A percentile compares a stretch with the other conserved stretches of the same genome.
These are phyloP conservation scores for Bassia scoparia DNA, from an alignment of 148 eudicot species.

Conservation along the genomic window DNA sequence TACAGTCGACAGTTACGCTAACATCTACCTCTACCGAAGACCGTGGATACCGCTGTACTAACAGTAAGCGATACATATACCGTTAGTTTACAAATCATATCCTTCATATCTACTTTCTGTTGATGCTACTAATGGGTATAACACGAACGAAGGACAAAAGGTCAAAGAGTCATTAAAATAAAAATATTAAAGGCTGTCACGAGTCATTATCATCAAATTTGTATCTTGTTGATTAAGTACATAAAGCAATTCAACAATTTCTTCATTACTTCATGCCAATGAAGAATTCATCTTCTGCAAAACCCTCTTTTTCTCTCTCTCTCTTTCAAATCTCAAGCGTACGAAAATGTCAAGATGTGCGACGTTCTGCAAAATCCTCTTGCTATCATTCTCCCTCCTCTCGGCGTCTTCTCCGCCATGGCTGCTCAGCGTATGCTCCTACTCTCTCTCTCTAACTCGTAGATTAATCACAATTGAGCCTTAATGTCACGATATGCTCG, in stretches of 20 bases:
- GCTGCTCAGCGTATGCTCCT: conserved; percentile 47
- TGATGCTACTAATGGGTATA: too few species aligned
- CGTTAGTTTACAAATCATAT: too few species aligned
- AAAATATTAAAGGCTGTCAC: too few species aligned
- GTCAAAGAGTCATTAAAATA: too few species aligned
- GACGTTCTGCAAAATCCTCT: conserved; percentile 48
- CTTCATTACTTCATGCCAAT: not conserved
- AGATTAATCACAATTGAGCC: not conserved
- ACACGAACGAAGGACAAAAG: too few species aligned
- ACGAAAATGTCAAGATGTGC: conserved; percentile 40
- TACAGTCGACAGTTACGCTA: too few species aligned
- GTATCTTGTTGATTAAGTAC: not conserved
- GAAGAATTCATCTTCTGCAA: not conserved
- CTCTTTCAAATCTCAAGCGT: conserved; percentile 34
- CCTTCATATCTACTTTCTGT: too few species aligned
- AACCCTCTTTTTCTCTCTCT: not conserved
- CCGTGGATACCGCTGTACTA: too few species aligned
- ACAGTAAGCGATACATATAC: too few species aligned
- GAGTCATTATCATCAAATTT: not conserved
- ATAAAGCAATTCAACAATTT: not conserved
- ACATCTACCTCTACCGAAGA: too few species aligned
- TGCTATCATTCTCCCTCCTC: conserved; percentile 54
- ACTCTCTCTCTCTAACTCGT: not conserved
- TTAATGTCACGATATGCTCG: too few species aligned
- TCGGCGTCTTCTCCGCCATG: conserved; percentile 60